Conservation (phyloP, 306 rosid genomes). For the Carpinus viminea region DNA sequence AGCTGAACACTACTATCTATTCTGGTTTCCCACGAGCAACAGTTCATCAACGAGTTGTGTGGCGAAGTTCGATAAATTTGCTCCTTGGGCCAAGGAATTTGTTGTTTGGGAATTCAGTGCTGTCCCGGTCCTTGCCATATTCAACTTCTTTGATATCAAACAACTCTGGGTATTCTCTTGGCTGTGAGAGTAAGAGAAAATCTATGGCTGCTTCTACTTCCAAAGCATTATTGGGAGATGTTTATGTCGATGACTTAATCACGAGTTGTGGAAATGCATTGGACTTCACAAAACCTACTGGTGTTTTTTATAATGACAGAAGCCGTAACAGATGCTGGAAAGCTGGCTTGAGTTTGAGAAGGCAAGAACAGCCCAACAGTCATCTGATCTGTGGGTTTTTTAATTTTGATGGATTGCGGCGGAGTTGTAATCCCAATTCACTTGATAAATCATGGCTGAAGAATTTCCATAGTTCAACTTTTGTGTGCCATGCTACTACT, state of each 20-base stretch:
- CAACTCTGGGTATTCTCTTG: conserved; percentile 19
- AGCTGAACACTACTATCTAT: conserved; percentile 51
- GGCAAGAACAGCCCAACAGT: conserved; percentile 41
- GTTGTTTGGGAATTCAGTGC: conserved; percentile 31
- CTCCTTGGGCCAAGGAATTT: conserved; percentile 35
- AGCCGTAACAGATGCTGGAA: conserved; percentile 38
- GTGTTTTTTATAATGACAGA: conserved; percentile 51
- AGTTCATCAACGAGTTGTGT: conserved; percentile 33
- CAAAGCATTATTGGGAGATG: conserved; percentile 64
- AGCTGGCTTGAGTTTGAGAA: conserved; percentile 53
- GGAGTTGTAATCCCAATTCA: conserved; percentile 31
- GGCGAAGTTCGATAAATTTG: conserved; percentile 21
- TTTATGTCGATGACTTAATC: conserved; percentile 56
- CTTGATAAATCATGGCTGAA: conserved; percentile 45
- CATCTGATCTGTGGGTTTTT: conserved; percentile 31
- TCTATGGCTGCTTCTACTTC: conserved; percentile 69
- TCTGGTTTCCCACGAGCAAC: conserved; percentile 40
- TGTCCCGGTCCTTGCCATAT: conserved; percentile 40
- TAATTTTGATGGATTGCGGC: conserved; percentile 31
- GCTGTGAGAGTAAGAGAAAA: conserved; percentile 26
- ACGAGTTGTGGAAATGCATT: conserved; percentile 39
- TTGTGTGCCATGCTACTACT: conserved; percentile 47
- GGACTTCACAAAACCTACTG: conserved; percentile 51
- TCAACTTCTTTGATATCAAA: conserved; percentile 31
- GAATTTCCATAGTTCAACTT: conserved; percentile 33